Evolutionary conservation across 306 rosid species (phyloP).

Genomic region (Begonia loranthoides): DNA sequence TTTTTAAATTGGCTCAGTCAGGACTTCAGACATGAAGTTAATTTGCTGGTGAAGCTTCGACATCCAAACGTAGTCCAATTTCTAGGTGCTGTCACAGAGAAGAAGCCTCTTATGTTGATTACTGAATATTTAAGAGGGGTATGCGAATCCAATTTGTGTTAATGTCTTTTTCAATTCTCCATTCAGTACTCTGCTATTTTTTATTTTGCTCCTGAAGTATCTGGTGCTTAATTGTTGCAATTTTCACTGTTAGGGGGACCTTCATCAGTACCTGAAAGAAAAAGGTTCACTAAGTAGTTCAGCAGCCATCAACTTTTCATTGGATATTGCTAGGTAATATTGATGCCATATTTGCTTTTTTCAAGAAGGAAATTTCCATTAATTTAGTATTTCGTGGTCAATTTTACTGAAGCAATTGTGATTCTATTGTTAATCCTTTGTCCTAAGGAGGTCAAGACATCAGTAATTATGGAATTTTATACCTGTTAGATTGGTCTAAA

Average conservation of each 20-base stretch:
- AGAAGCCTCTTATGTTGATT: constrained; percentile 86
- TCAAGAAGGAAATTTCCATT: neutral
- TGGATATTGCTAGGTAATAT: constrained; percentile 74
- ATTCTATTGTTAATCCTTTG: too few relatives aligned
- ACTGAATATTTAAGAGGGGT: constrained; percentile 98
- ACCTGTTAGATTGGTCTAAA: too few relatives aligned
- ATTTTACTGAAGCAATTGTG: too few relatives aligned
- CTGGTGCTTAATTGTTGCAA: constrained; percentile 6
- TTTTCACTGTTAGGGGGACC: constrained; percentile 65
- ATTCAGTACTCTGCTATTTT: neutral
- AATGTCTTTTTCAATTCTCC: neutral
- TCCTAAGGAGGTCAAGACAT: too few relatives aligned
- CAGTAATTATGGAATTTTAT: too few relatives aligned
- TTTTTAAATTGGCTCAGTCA: constrained; percentile 41
- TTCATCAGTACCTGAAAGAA: constrained; percentile 83
- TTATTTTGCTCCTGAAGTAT: neutral
- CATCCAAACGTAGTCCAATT: constrained; percentile 98
- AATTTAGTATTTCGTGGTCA: too few relatives aligned
- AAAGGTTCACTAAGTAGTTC: constrained; percentile 62
- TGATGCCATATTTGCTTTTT: neutral
- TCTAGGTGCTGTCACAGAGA: constrained; percentile 98
- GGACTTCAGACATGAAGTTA: constrained; percentile 96
- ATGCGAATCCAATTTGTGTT: constrained; percentile 5
- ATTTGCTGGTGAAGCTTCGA: constrained; percentile 93
- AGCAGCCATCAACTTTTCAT: constrained; percentile 60